phyloP scores from a whole-genome alignment of 2,329 filamentous ascomycete genomes.

The Xylariales sp. region DNA sequence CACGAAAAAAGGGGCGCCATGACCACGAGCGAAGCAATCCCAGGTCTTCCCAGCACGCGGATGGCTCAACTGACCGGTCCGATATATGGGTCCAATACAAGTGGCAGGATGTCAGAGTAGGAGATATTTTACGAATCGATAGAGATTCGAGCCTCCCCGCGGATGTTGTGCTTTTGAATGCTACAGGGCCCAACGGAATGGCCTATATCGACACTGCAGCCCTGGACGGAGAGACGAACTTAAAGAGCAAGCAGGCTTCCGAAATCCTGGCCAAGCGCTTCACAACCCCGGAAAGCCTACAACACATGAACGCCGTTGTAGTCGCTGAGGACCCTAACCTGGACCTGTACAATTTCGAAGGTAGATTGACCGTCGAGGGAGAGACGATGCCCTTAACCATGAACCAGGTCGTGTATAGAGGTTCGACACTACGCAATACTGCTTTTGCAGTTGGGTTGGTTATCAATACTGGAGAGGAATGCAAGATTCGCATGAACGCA shows the following conservation, averaged over 20 bases:
- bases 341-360: conserved; percentile 71
- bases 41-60: no score
- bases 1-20: conserved; percentile 38
- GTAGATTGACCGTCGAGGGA: conserved; percentile 52
- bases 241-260: conserved; percentile 66
- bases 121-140: conserved; percentile 71
- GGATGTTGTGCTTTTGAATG: conserved; percentile 71
- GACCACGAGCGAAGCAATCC: no score
- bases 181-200: conserved; percentile 68
- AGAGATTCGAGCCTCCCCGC: conserved; percentile 75
- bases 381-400: conserved; percentile 69
- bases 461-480: conserved; percentile 88
- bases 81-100: conserved; percentile 59
- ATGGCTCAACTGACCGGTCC: conserved; percentile 10
- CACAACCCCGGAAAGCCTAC: conserved; percentile 45
- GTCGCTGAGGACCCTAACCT: conserved; percentile 71
- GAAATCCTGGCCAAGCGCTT: conserved; percentile 56
- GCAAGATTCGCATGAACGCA: conserved; percentile 95
- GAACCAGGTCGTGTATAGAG: conserved; percentile 77
- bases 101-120: conserved; percentile 76
- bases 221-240: conserved; percentile 71
- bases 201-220: conserved; percentile 81
- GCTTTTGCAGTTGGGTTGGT: conserved; percentile 70
- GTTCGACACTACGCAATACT: conserved; percentile 78
- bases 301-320: conserved; percentile 51